Base-by-base conservation (phyloP, 305 asterid species). In the Rubia tinctorum region DNA sequence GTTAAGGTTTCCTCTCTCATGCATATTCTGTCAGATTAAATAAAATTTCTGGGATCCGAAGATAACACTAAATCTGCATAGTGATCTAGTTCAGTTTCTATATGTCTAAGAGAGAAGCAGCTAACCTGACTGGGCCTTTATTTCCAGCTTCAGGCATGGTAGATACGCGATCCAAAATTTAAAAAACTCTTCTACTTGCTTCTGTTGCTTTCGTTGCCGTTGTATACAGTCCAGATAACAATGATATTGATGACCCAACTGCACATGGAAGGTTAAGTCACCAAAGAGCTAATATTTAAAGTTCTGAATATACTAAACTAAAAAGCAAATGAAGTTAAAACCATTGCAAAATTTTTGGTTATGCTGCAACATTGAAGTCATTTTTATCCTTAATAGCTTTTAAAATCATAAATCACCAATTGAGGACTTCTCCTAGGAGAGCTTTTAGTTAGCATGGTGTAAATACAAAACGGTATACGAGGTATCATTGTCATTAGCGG, bases 131-230 rank as follows among this genome's bases (percentile, higher is more conserved):
- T 5, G 97, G 95, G 72, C 95, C 82, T 77, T 83, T 90, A 64
- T 87, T 76, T 80, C 98, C 98, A 30, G 97, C 73, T 82, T 83
- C 74, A 64, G 93, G 89, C 96, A 93, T 89, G 84, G 89, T 61
- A 22, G 98, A 89, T 70, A 71, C 84, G 53, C 95, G 97, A 73
- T 92, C 98, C 69, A 92, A 75, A 75, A 92, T 86, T 82, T 92
- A 96, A 80, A 91, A 91, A 82, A 93, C 98, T 67, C 98, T 79
- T 81, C 98, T 87, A 81, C 98, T 92, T 30, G 98, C 97, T 81
- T 97, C 98, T 71, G 97, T 97, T 68, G 98, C 98, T 89, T 90
- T 92, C 98, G 90, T 92, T 71, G 90, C 85, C 22, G 75, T 81
- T 44, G 98, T 89, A 75, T 92, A 90, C 56, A 93, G 74, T 70